Evolutionary conservation across 164 flowering plant species (phyloP).

Genomic region (Houttuynia cordata): DNA sequence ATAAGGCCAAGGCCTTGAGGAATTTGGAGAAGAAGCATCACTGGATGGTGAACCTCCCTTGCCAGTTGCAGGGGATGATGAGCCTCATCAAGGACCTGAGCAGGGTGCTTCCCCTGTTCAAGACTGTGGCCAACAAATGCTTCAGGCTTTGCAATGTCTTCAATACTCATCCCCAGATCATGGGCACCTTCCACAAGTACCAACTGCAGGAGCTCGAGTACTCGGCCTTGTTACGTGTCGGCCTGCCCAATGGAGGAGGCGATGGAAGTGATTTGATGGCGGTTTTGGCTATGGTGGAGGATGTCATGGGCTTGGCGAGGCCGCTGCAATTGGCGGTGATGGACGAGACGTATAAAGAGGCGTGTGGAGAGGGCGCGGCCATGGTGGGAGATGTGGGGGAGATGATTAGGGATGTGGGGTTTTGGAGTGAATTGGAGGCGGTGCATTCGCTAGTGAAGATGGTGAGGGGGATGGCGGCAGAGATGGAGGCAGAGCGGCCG

Average conservation of each 20-base stretch:
- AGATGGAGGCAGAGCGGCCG: slow-evolving; percentile 18
- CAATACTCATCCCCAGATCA: neutral
- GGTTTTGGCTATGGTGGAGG: neutral
- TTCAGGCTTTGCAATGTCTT: neutral
- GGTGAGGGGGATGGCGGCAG: slow-evolving; percentile 7
- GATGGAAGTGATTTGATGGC: neutral
- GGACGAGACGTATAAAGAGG: neutral
- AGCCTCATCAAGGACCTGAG: slow-evolving; percentile 15
- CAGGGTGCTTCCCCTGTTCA: slow-evolving; percentile 15
- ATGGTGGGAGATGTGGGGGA: neutral
- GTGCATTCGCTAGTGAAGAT: slow-evolving; percentile 11
- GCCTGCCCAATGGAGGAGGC: neutral
- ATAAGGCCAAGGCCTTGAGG: slow-evolving; percentile 6
- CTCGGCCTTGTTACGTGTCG: neutral
- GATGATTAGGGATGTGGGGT: neutral
- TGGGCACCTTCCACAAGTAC: neutral
- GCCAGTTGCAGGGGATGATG: slow-evolving; percentile 13
- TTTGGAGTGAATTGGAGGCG: neutral
- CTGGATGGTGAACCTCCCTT: slow-evolving; percentile 22
- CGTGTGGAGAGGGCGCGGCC: neutral
- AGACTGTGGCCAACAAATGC: neutral
- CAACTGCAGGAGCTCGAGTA: slow-evolving; percentile 1
- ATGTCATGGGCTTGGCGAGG: neutral
- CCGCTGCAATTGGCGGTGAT: neutral
- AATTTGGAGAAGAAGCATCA: slow-evolving; percentile 14